Evolutionary conservation across 78 protist species (phyloP).

Genomic region (Dictyostelium purpureum): DNA sequence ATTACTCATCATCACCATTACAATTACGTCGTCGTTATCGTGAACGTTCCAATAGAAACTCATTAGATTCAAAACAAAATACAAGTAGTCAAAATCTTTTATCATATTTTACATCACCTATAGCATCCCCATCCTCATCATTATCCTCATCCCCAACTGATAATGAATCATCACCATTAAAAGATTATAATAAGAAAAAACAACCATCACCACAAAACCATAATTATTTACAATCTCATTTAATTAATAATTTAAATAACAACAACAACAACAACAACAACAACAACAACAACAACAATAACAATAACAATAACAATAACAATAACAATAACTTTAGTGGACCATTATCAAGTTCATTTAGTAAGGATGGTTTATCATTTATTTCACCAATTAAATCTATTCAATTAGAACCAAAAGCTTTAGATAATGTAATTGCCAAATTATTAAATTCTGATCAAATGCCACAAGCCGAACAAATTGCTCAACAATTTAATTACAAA

Average conservation of each 20-base stretch:
- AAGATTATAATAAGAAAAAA: background rate
- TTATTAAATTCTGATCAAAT: conserved; percentile 28
- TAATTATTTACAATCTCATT: background rate
- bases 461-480: conserved; percentile 34
- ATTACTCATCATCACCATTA: conserved; percentile 17
- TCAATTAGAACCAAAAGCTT: conserved; percentile 38
- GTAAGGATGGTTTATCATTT: background rate
- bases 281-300: background rate
- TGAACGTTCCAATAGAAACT: background rate
- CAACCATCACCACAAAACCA: background rate
- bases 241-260: too few species aligned
- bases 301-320: background rate
- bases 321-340: background rate
- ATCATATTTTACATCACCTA: conserved; percentile 21
- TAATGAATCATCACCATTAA: background rate
- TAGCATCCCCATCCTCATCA: background rate
- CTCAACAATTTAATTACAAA: conserved; percentile 40
- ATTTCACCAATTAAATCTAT: conserved; percentile 27
- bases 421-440: conserved; percentile 64
- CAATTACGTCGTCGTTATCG: background rate
- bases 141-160: conserved; percentile 24
- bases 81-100: background rate
- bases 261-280: background rate
- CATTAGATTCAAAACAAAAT: background rate
- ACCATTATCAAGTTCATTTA: background rate